Conservation (phyloP, 176 grass and related monocot genomes). For the Aegilops sharonensis region DNA sequence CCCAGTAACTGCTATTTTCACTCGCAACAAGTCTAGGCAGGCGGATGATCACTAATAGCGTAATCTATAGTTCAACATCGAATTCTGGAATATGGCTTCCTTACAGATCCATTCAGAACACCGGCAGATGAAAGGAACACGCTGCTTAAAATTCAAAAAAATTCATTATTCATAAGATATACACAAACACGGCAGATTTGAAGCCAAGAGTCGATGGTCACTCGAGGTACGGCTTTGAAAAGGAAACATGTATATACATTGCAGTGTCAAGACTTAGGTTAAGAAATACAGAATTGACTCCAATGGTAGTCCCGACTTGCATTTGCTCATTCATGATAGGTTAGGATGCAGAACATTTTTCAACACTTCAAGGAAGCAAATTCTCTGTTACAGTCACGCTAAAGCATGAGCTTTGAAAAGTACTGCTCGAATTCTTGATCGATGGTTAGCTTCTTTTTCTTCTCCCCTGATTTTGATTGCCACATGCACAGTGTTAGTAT, state of each 20-base stretch:
- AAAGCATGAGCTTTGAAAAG: constrained; percentile 84
- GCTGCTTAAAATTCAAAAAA: not conserved
- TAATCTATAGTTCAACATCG: not conserved
- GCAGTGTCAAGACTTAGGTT: not conserved
- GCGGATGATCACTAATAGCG: not conserved
- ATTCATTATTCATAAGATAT: not conserved
- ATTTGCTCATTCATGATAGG: not conserved
- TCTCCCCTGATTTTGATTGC: constrained; percentile 36
- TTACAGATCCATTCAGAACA: not conserved
- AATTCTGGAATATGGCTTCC: not conserved
- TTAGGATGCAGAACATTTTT: not conserved
- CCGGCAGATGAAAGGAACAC: not conserved
- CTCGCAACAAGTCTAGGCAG: not conserved
- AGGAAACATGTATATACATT: constrained; percentile 23
- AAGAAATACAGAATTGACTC: not conserved
- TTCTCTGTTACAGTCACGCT: constrained; percentile 1
- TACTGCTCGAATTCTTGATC: constrained; percentile 91
- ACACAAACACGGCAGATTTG: not conserved
- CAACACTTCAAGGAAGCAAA: not conserved
- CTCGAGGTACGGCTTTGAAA: not conserved
- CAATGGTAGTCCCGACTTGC: not conserved
- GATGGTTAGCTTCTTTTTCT: constrained; percentile 44
- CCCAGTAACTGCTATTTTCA: not conserved
- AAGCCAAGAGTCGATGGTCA: constrained; percentile 4
- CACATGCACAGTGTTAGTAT: constrained; percentile 5